Evolutionary conservation across 2,329 filamentous ascomycete species (phyloP).

Genomic region (Pyricularia grisea): DNA sequence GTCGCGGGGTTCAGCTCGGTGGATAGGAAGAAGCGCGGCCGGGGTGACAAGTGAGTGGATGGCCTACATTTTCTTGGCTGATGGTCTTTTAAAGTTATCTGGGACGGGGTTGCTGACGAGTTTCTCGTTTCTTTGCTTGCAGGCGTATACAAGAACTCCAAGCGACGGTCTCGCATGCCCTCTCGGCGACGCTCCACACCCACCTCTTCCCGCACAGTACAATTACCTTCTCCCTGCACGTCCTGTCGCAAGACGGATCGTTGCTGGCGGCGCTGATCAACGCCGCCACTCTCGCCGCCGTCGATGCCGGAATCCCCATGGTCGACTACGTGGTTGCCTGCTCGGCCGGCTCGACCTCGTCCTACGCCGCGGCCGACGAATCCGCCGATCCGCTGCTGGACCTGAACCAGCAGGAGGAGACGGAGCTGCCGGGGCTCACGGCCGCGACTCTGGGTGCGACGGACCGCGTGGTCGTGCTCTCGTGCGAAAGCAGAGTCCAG

Average conservation of each 20-base stretch:
- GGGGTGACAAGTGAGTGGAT: constrained; percentile 75
- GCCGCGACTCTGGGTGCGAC: constrained; percentile 68
- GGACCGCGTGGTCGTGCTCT: constrained; percentile 68
- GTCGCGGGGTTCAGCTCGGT: constrained; percentile 83
- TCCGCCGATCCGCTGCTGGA: constrained; percentile 69
- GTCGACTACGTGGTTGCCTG: constrained; percentile 82
- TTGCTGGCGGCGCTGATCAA: constrained; percentile 86
- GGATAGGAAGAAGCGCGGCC: constrained; percentile 67
- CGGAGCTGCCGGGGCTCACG: constrained; percentile 82
- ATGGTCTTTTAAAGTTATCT: too few species aligned
- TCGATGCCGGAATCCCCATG: constrained; percentile 96
- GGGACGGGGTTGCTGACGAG: neutral
- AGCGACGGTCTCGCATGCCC: constrained; percentile 67
- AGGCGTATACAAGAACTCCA: constrained; percentile 77
- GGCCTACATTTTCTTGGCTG: too few species aligned
- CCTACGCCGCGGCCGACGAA: constrained; percentile 56
- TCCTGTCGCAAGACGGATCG: constrained; percentile 84
- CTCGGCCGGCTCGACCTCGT: constrained; percentile 72
- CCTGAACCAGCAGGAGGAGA: constrained; percentile 70
- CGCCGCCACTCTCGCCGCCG: constrained; percentile 79
- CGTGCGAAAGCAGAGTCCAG: constrained; percentile 86
- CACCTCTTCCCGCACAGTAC: constrained; percentile 83
- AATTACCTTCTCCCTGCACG: constrained; percentile 74
- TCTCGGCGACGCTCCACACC: constrained; percentile 70
- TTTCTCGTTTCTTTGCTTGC: neutral